phyloP scores from a whole-genome alignment of 441 rosid genomes.

The Gossypium davidsonii region DNA sequence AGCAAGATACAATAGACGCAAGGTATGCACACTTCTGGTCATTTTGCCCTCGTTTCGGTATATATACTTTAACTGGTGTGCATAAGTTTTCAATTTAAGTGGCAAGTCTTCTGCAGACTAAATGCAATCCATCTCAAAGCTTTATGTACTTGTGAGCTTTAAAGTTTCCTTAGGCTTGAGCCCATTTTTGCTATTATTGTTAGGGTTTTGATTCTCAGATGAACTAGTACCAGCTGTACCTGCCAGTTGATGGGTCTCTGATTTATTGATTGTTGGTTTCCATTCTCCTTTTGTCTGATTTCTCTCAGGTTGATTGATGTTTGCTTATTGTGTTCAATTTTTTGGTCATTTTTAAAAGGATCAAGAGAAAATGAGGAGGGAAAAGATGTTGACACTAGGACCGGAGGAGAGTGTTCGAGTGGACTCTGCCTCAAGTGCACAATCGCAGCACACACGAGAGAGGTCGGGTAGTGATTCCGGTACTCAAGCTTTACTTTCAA shows the following conservation, averaged over 20 bases:
- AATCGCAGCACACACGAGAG: slow-evolving; percentile 23
- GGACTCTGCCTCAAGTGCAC: slow-evolving; percentile 34
- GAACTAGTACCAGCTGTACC: neutral
- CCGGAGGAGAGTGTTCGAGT: slow-evolving; percentile 33
- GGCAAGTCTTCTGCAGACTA: neutral
- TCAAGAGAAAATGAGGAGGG: slow-evolving; percentile 47
- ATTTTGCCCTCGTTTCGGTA: neutral
- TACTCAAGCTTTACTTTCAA: slow-evolving; percentile 34
- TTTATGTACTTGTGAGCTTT: neutral
- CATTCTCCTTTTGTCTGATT: neutral
- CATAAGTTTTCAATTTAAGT: neutral
- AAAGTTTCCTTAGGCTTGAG: neutral
- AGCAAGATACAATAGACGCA: slow-evolving; percentile 39
- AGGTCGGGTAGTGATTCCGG: slow-evolving; percentile 16
- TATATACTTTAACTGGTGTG: neutral
- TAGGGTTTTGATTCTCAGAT: neutral
- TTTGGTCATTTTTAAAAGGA: slow-evolving; percentile 27
- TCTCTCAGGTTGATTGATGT: neutral
- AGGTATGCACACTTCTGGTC: slow-evolving; percentile 25
- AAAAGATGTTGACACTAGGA: slow-evolving; percentile 27
- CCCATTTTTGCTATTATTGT: neutral
- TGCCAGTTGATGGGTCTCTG: neutral
- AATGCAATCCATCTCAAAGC: neutral
- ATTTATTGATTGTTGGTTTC: neutral
- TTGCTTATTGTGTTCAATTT: neutral